Percentiles rank a stretch among this genome's conserved stretches.
Conservation (phyloP, 306 rosid genomes). For the Prunus campanulata region DNA sequence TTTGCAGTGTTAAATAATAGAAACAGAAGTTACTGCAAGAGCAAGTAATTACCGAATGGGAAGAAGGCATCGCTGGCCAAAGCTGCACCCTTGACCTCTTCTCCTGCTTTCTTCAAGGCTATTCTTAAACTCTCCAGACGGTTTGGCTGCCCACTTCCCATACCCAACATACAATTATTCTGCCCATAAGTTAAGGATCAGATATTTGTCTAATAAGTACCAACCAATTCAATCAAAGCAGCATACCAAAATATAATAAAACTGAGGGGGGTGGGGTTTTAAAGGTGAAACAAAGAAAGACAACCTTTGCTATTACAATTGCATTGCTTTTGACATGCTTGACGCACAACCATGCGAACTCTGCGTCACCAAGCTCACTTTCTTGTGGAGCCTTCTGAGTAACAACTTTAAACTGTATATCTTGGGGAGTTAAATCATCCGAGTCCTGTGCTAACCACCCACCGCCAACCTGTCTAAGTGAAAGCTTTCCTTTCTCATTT, state of each 20-base stretch:
- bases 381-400: constrained; percentile 64
- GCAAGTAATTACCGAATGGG: constrained; percentile 68
- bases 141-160: constrained; percentile 98
- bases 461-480: constrained; percentile 93
- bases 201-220: neutral
- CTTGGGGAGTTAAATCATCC: constrained; percentile 69
- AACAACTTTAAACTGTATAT: constrained; percentile 58
- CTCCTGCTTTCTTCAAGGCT: constrained; percentile 88
- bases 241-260: neutral
- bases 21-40: neutral
- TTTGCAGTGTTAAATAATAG: neutral
- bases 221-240: neutral
- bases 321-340: constrained; percentile 98
- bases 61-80: constrained; percentile 97
- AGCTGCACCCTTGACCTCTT: constrained; percentile 85
- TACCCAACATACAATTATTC: constrained; percentile 91
- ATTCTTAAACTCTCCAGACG: constrained; percentile 84
- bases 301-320: constrained; percentile 84
- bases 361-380: constrained; percentile 60
- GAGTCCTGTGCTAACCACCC: constrained; percentile 96
- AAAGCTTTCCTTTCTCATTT: constrained; percentile 79
- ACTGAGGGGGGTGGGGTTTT: neutral
- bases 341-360: constrained; percentile 88
- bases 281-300: neutral
- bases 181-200: constrained; percentile 35